Conservation (phyloP, 129 eudicot species). For the Arctium minus region DNA sequence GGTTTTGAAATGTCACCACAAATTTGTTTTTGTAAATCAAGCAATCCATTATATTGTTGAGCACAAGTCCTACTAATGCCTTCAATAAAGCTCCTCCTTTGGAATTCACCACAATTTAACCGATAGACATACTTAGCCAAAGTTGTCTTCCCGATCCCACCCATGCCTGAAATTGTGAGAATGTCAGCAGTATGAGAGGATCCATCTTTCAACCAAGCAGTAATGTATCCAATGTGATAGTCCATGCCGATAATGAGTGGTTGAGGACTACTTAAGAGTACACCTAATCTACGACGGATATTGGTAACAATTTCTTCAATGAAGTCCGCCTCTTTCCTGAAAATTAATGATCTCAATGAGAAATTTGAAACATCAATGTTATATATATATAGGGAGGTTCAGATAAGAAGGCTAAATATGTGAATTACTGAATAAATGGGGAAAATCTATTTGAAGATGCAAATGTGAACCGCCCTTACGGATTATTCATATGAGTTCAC, state of each 20-base stretch:
- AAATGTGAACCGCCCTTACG: too few relatives aligned
- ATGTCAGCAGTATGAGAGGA: background rate
- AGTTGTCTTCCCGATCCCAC: constrained; percentile 34
- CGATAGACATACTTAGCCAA: constrained; percentile 6
- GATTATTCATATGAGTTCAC: too few relatives aligned
- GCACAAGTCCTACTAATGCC: background rate
- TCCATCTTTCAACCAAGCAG: constrained; percentile 21
- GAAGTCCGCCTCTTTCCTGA: constrained; percentile 22
- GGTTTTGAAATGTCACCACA: constrained; percentile 7
- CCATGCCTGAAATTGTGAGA: constrained; percentile 15
- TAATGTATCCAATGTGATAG: background rate
- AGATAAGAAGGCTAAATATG: too few relatives aligned
- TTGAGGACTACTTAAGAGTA: background rate
- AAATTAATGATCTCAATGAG: too few relatives aligned
- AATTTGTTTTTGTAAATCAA: constrained; percentile 29
- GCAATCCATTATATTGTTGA: background rate
- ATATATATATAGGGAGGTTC: too few relatives aligned
- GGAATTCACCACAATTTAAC: background rate
- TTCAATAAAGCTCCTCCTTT: constrained; percentile 15
- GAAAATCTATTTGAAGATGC: too few relatives aligned
- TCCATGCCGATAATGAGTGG: constrained; percentile 20
- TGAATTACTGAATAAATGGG: too few relatives aligned
- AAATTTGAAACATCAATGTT: background rate
- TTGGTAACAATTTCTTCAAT: constrained; percentile 17
- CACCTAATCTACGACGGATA: constrained; percentile 2